phyloP scores from a whole-genome alignment of 306 rosid species.

The Cucurbita ficifolia region DNA sequence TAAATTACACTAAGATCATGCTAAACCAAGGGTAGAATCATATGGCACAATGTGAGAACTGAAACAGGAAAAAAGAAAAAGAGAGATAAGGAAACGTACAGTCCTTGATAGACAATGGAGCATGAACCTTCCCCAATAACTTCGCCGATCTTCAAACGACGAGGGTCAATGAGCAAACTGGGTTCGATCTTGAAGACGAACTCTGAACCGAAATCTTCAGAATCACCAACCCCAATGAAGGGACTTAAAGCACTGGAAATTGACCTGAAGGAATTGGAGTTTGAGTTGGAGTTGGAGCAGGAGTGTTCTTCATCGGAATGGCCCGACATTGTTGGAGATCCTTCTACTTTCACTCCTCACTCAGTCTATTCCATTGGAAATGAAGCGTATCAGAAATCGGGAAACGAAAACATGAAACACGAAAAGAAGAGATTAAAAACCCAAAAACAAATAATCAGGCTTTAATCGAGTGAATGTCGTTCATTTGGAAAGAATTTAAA shows the following conservation, averaged over 20 bases:
- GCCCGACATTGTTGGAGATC: slow-evolving; percentile 21
- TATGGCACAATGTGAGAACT: slow-evolving; percentile 11
- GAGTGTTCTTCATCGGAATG: not conserved
- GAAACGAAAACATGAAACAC: not conserved
- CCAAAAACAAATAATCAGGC: not conserved
- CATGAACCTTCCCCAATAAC: slow-evolving; percentile 21
- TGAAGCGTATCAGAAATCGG: not conserved
- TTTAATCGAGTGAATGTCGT: not conserved
- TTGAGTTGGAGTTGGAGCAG: no score
- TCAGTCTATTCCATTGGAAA: slow-evolving; percentile 7
- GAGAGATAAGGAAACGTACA: slow-evolving; percentile 22
- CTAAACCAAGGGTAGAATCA: not conserved
- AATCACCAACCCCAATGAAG: not conserved
- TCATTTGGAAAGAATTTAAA: not conserved
- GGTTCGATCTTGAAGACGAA: slow-evolving; percentile 28
- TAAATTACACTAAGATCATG: not conserved
- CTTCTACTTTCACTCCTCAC: not conserved
- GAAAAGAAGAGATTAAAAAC: not conserved
- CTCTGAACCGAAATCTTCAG: not conserved
- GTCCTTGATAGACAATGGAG: slow-evolving; percentile 34
- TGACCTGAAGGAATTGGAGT: not conserved
- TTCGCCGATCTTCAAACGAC: slow-evolving; percentile 11
- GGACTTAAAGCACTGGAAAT: not conserved
- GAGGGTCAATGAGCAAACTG: slow-evolving; percentile 17
- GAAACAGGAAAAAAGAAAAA: not conserved